Evolutionary conservation across 2,329 filamentous ascomycete genomes (phyloP).

Genomic region (Xylaria hypoxylon): DNA sequence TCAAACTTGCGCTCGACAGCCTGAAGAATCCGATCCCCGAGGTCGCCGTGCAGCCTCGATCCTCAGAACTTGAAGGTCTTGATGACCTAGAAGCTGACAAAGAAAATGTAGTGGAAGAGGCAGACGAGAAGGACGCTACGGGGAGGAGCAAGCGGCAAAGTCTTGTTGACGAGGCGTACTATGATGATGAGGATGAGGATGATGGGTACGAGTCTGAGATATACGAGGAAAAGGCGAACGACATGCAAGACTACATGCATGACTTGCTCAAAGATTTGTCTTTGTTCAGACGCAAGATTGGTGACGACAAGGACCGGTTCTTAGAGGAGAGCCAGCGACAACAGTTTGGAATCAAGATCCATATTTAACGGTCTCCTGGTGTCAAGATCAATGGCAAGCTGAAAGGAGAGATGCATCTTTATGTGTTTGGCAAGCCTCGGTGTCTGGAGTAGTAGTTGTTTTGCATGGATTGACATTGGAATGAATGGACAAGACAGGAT

Average conservation of each 20-base stretch:
- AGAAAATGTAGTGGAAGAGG: conserved; percentile 48
- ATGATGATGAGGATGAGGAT: conserved; percentile 66
- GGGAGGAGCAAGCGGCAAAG: conserved; percentile 48
- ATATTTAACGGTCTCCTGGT: conserved; percentile 46
- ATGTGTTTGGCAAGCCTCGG: conserved; percentile 38
- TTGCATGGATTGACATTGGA: conserved; percentile 25
- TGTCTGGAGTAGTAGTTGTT: conserved; percentile 38
- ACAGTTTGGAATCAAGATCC: conserved; percentile 61
- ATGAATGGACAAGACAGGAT: conserved; percentile 30
- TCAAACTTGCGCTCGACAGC: conserved; percentile 86
- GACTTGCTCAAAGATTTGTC: conserved; percentile 83
- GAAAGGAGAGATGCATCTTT: conserved; percentile 14
- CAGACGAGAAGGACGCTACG: conserved; percentile 51
- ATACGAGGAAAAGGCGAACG: conserved; percentile 65
- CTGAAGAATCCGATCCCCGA: conserved; percentile 90
- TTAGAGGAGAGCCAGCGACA: conserved; percentile 70
- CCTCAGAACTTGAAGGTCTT: conserved; percentile 45
- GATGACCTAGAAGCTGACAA: conserved; percentile 49
- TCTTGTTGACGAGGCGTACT: conserved; percentile 68
- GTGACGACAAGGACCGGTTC: conserved; percentile 81
- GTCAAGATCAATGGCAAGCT: neutral
- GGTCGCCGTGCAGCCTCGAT: conserved; percentile 55
- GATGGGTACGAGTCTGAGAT: conserved; percentile 58
- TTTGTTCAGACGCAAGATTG: conserved; percentile 86
- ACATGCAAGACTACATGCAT: conserved; percentile 87